Evolutionary conservation across 192 early-diverging fungal species (phyloP).

Genomic region (Entrophospora sp.): DNA sequence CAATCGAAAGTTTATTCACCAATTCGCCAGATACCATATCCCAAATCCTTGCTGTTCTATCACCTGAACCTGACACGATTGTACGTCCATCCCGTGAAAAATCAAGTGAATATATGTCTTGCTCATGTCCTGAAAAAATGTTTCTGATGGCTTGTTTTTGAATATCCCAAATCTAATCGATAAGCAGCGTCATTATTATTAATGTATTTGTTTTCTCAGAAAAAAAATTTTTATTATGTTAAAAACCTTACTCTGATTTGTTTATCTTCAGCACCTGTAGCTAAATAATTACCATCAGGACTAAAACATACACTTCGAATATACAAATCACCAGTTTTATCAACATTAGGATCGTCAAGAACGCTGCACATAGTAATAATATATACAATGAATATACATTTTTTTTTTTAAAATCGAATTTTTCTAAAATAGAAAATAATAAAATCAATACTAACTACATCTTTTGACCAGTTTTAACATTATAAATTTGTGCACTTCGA

Average conservation of each 20-base stretch:
- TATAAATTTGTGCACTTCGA: slow-evolving; percentile 79
- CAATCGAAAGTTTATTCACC: slow-evolving; percentile 65
- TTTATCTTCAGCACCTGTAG: slow-evolving; percentile 94
- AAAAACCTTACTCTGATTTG: slow-evolving; percentile 79
- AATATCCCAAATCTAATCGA: slow-evolving; percentile 59
- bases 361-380: slow-evolving; percentile 38
- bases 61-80: slow-evolving; percentile 84
- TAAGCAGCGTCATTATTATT: neutral
- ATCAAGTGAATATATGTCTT: slow-evolving; percentile 95
- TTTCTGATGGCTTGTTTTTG: slow-evolving; percentile 50
- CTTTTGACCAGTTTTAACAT: slow-evolving; percentile 65
- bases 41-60: slow-evolving; percentile 83
- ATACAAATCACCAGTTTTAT: slow-evolving; percentile 81
- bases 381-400: neutral
- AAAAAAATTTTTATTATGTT: no score
- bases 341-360: slow-evolving; percentile 66
- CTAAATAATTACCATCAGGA: slow-evolving; percentile 81
- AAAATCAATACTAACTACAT: slow-evolving; percentile 47
- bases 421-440: slow-evolving; percentile 19
- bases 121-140: slow-evolving; percentile 78
- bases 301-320: slow-evolving; percentile 95
- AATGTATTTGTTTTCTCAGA: no score
- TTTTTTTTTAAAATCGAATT: neutral
- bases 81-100: slow-evolving; percentile 84
- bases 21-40: slow-evolving; percentile 69